Percentiles rank a stretch among this genome's conserved stretches.
Evolutionary conservation across 495 filamentous ascomycete genomes (phyloP).

Genomic region (Margaritispora aquatica): DNA sequence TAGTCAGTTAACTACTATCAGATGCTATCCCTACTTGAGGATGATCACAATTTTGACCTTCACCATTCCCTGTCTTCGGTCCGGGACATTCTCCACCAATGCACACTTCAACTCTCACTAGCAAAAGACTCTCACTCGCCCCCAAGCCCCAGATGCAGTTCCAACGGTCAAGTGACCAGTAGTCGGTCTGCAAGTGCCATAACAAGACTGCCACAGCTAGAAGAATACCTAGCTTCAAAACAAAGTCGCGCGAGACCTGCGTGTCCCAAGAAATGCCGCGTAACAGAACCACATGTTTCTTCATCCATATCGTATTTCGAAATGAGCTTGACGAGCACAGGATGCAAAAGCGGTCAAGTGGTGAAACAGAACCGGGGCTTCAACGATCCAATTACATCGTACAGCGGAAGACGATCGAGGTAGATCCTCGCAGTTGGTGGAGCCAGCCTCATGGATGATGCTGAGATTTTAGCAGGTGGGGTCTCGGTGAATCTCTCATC

Average conservation of each 20-base stretch:
- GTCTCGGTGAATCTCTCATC: not conserved
- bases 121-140: no score
- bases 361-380: not conserved
- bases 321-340: not conserved
- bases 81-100: not conserved
- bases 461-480: not conserved
- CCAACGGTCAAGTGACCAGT: not conserved
- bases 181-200: not conserved
- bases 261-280: not conserved
- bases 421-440: not conserved
- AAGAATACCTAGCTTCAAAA: not conserved
- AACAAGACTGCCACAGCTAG: not conserved
- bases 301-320: not conserved
- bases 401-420: not conserved
- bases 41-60: no score
- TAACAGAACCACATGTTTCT: not conserved
- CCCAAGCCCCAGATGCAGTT: not conserved
- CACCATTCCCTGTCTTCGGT: not conserved
- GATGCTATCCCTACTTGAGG: not conserved
- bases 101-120: not conserved
- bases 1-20: not conserved
- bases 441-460: not conserved
- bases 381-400: not conserved
- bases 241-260: not conserved
- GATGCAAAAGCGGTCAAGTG: not conserved